Evolutionary conservation across 768 basidiomycete species (phyloP).

Genomic region (Podaxis sp.): DNA sequence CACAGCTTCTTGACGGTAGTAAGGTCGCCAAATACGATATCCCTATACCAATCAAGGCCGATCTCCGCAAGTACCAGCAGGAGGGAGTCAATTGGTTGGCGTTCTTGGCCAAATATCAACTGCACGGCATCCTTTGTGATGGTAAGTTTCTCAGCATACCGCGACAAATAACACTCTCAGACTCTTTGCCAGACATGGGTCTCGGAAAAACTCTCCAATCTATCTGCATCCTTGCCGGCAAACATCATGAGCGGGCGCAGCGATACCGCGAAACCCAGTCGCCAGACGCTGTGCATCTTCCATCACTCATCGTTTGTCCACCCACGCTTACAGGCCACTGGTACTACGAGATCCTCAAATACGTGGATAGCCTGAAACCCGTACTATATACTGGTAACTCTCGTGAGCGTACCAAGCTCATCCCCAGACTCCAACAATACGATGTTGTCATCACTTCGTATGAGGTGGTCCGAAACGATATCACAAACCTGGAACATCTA

Average conservation of each 20-base stretch:
- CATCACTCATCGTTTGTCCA: slow-evolving; percentile 94
- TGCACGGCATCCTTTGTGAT: slow-evolving; percentile 97
- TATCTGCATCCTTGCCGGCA: slow-evolving; percentile 94
- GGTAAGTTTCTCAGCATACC: slow-evolving; percentile 49
- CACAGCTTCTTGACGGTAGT: slow-evolving; percentile 90
- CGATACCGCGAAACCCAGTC: slow-evolving; percentile 64
- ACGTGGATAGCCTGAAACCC: slow-evolving; percentile 79
- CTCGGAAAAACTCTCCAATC: slow-evolving; percentile 97
- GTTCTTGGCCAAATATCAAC: slow-evolving; percentile 95
- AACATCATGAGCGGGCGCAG: slow-evolving; percentile 83
- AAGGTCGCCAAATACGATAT: slow-evolving; percentile 91
- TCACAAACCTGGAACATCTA: slow-evolving; percentile 65
- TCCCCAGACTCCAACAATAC: slow-evolving; percentile 62
- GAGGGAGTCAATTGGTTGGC: slow-evolving; percentile 99
- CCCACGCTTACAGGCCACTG: slow-evolving; percentile 98
- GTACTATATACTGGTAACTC: slow-evolving; percentile 89
- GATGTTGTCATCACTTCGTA: slow-evolving; percentile 98
- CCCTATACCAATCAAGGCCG: slow-evolving; percentile 87
- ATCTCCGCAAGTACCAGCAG: slow-evolving; percentile 95
- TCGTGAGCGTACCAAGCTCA: slow-evolving; percentile 71
- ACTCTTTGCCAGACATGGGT: slow-evolving; percentile 80
- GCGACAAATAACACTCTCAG: background rate
- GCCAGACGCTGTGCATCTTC: slow-evolving; percentile 80
- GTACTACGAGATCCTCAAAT: slow-evolving; percentile 97
- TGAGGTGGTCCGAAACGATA: slow-evolving; percentile 96